Percentiles rank a stretch among this genome's conserved stretches.
phyloP scores from a whole-genome alignment of 352 stramenopile genomes.

The Pythium monospermum region DNA sequence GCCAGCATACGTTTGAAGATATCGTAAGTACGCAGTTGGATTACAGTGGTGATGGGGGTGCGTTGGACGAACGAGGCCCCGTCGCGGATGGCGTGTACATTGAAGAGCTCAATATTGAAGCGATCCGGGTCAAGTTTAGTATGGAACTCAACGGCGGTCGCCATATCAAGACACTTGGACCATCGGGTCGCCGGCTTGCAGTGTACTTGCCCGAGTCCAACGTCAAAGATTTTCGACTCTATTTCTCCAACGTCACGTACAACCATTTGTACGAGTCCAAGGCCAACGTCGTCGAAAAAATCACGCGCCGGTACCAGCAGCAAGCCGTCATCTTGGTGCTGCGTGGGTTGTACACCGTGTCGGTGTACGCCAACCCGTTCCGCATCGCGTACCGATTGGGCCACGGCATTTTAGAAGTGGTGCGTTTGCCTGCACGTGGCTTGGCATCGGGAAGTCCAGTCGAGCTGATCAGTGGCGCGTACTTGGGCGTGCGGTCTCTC shows the following conservation, averaged over 20 bases:
- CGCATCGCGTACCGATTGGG: constrained; percentile 83
- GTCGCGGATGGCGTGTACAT: constrained; percentile 77
- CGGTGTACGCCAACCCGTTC: constrained; percentile 85
- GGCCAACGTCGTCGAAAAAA: constrained; percentile 63
- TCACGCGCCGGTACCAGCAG: constrained; percentile 78
- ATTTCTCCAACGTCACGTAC: constrained; percentile 80
- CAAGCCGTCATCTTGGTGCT: constrained; percentile 83
- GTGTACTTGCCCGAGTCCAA: constrained; percentile 87
- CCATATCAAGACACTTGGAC: constrained; percentile 80
- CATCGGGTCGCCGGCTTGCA: constrained; percentile 60
- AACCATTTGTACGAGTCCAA: constrained; percentile 81
- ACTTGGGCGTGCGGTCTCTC: constrained; percentile 77
- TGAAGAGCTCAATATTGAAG: constrained; percentile 81
- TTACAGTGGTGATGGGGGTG: constrained; percentile 32
- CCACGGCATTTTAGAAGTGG: constrained; percentile 75
- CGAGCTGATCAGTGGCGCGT: constrained; percentile 77
- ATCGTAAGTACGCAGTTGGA: constrained; percentile 76
- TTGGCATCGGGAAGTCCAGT: constrained; percentile 78
- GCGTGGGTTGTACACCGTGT: constrained; percentile 80
- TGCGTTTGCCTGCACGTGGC: constrained; percentile 71
- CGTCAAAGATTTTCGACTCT: constrained; percentile 84
- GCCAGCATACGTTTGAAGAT: constrained; percentile 72
- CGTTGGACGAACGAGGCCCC: constrained; percentile 22
- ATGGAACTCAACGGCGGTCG: constrained; percentile 83
- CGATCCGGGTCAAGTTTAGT: constrained; percentile 80